phyloP scores from a whole-genome alignment of 2,329 filamentous ascomycete genomes.

The Aspergillus versicolor region DNA sequence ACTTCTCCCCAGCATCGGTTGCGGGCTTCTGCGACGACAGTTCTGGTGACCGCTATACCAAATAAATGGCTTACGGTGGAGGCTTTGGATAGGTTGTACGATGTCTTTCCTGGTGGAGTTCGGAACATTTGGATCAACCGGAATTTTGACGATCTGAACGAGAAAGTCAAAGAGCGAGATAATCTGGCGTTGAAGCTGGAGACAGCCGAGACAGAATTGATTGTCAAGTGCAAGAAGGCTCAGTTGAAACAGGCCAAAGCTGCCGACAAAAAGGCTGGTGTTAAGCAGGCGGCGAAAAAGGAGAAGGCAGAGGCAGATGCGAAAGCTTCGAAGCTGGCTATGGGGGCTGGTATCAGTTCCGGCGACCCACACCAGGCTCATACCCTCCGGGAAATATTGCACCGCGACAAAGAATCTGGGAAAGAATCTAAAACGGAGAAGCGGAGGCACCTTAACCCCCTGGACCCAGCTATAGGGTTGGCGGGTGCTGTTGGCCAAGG shows the following conservation, averaged over 20 bases:
- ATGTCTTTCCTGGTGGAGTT: conserved; percentile 93
- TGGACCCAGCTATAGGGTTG: conserved; percentile 51
- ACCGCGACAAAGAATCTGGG: conserved; percentile 19
- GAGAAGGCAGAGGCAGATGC: conserved; percentile 53
- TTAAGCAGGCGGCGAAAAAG: conserved; percentile 40
- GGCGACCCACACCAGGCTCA: conserved; percentile 59
- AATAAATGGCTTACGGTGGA: conserved; percentile 85
- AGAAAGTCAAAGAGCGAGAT: conserved; percentile 78
- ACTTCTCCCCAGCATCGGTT: conserved; percentile 94
- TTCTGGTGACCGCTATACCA: conserved; percentile 88
- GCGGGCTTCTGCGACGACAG: conserved; percentile 89
- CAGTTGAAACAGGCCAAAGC: conserved; percentile 69
- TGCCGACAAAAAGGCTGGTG: conserved; percentile 62
- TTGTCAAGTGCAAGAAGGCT: conserved; percentile 74
- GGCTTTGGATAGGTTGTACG: conserved; percentile 79
- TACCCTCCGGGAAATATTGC: conserved; percentile 48
- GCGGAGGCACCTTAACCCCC: conserved; percentile 23
- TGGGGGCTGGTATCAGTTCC: conserved; percentile 53
- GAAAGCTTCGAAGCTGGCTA: conserved; percentile 44
- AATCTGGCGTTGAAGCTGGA: conserved; percentile 72
- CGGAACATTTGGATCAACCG: conserved; percentile 96
- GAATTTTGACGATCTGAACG: conserved; percentile 76
- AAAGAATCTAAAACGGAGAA: conserved; percentile 18
- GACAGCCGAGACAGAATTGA: conserved; percentile 77
- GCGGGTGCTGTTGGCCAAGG: conserved; percentile 54